phyloP scores from a whole-genome alignment of 148 eudicot genomes.

The Rhododendron kiyosumense region DNA sequence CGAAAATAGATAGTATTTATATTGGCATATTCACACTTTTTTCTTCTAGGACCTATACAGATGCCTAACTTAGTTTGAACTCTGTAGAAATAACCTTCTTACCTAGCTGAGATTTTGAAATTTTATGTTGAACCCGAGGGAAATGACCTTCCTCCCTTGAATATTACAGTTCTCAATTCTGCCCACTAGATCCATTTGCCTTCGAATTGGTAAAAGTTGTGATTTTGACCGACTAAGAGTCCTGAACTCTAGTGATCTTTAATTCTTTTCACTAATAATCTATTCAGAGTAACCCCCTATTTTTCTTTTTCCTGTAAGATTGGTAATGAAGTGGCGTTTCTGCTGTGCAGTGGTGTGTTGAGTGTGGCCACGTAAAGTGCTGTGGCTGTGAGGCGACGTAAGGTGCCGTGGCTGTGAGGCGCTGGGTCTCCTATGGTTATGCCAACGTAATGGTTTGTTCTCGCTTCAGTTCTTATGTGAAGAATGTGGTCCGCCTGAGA shows the following conservation, averaged over 20 bases:
- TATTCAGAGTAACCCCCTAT: neutral
- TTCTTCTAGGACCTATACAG: neutral
- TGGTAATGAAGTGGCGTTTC: neutral
- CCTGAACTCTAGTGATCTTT: neutral
- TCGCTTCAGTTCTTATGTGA: slow-evolving; percentile 32
- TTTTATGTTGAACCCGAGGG: neutral
- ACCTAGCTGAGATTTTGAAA: neutral
- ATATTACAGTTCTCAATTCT: neutral
- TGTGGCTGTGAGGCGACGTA: neutral
- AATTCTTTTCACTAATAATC: neutral
- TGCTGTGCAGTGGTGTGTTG: slow-evolving; percentile 3
- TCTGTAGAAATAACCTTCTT: neutral
- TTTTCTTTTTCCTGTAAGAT: neutral
- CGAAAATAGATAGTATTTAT: neutral
- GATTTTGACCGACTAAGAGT: neutral
- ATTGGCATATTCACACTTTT: neutral
- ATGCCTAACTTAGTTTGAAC: neutral
- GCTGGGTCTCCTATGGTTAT: slow-evolving; percentile 16
- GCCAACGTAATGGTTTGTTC: slow-evolving; percentile 42
- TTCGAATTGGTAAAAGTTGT: neutral
- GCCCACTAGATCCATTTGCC: neutral
- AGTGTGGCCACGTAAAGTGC: slow-evolving; percentile 4
- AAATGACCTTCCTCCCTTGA: neutral
- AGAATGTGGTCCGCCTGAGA: slow-evolving; percentile 21
- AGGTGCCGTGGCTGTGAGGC: neutral